Evolutionary conservation across 2,329 filamentous ascomycete genomes (phyloP), one percentile per base, ranked within the genome.

Genomic region (Aspergillus sergii): DNA sequence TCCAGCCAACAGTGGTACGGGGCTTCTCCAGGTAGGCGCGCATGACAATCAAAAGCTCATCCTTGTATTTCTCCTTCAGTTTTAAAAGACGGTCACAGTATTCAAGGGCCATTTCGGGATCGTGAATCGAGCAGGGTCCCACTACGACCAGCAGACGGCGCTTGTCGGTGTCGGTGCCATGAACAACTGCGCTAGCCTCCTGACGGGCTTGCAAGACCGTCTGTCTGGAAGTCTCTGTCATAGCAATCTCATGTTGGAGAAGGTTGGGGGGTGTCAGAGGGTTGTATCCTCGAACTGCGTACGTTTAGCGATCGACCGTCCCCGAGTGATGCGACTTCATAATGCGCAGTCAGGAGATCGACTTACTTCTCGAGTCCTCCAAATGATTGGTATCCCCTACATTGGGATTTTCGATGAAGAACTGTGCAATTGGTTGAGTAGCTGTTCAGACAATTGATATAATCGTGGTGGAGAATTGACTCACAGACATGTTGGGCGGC

Each of bases 21-120:
- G 95, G 95, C 86, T 99, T 99, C 86, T 99, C 95, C 64, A 99
- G 88, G 86, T 99, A 99, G 68, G 93, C 92, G 71, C 95, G 91
- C 95, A 99, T 99, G 66, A 99, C 91, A 71, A 99, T 95, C 72
- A 96, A 85, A 43, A 99, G 86, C 76, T 98, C 93, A 73, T 94
- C 87, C 77, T 91, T 86, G 83, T 97, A 90, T 83, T 96, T 95
- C 76, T 94, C 88, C 80, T 94, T 94, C 73, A 96, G 84, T 74
- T 88, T 84, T 69, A 96, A 78, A 66, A 99, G 85, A 68, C 90
- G 85, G 74, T 93, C 89, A 85, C 93, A 96, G 88, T 99, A 99
- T 76, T 94, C 92, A 69, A 97, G 87, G 12, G 94, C 94, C 66
- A 93, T 91, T 60, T 89, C 83, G 21, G 95, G 94, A 77, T 99